Conservation (phyloP, 345 rosid species). For the Jatropha curcas region DNA sequence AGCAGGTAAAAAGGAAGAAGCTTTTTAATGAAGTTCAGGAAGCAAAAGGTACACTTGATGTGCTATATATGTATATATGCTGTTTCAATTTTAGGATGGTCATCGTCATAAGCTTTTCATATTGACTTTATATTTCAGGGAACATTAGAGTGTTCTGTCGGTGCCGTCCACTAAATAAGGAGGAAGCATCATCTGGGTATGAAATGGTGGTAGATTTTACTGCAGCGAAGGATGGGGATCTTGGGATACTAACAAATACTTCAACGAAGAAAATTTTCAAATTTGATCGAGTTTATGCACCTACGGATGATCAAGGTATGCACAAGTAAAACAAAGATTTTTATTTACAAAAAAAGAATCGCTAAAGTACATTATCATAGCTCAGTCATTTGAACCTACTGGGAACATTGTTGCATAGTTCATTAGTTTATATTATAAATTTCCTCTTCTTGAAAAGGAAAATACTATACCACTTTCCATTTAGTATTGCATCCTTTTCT, state of each 20-base stretch:
- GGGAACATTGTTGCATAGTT: too few species aligned
- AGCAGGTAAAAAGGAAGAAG: conserved; percentile 24
- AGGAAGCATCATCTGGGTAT: conserved; percentile 16
- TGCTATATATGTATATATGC: too few species aligned
- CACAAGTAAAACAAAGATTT: too few species aligned
- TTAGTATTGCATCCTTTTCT: too few species aligned
- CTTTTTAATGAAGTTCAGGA: conserved; percentile 23
- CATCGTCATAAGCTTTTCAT: neutral
- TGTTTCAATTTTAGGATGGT: neutral
- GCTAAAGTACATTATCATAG: neutral
- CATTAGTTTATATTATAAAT: too few species aligned
- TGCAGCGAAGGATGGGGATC: conserved; percentile 26
- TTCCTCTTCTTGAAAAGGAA: too few species aligned
- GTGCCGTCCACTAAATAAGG: conserved; percentile 23
- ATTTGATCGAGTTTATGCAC: conserved; percentile 22
- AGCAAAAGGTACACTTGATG: conserved; percentile 14
- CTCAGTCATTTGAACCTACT: too few species aligned
- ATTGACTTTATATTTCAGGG: conserved; percentile 11
- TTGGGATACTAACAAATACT: conserved; percentile 11
- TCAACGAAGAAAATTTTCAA: conserved; percentile 19
- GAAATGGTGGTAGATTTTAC: conserved; percentile 19
- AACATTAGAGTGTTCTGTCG: conserved; percentile 29
- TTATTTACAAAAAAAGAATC: too few species aligned
- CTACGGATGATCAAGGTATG: conserved; percentile 19
- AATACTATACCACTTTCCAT: too few species aligned